Conservation (phyloP, 2,329 filamentous ascomycete genomes). For the Colletotrichum falcatum region DNA sequence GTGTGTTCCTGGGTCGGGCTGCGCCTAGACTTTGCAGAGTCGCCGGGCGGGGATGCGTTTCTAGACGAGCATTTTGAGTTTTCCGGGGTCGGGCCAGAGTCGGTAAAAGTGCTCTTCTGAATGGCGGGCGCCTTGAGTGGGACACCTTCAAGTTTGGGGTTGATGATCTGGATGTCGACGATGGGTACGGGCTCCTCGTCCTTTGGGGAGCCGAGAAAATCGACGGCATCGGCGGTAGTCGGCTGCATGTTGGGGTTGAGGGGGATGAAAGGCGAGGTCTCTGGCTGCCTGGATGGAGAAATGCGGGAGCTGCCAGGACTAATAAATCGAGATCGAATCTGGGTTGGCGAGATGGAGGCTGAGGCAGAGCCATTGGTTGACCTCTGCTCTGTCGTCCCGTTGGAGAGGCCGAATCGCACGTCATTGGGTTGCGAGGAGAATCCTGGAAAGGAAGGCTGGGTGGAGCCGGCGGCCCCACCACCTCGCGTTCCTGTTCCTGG, state of each 20-base stretch:
- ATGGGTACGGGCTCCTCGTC: conserved; percentile 56
- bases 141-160: conserved; percentile 71
- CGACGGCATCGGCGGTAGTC: conserved; percentile 48
- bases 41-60: conserved; percentile 47
- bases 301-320: conserved; percentile 49
- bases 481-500: conserved; percentile 32
- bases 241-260: conserved; percentile 59
- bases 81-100: conserved; percentile 47
- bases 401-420: conserved; percentile 39
- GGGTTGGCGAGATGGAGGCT: conserved; percentile 41
- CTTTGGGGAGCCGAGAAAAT: conserved; percentile 52
- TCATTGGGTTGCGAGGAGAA: conserved; percentile 45
- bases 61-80: conserved; percentile 46
- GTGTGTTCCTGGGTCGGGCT: conserved; percentile 56
- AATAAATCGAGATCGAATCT: conserved; percentile 38
- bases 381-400: conserved; percentile 35
- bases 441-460: conserved; percentile 38
- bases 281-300: conserved; percentile 51
- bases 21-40: conserved; percentile 44
- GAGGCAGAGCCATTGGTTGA: conserved; percentile 41
- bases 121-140: conserved; percentile 66
- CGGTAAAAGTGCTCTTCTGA: conserved; percentile 64
- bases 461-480: conserved; percentile 40
- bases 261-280: conserved; percentile 53
- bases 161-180: conserved; percentile 69